phyloP scores from a whole-genome alignment of 768 basidiomycete genomes.

The Auriscalpium microsporum region DNA sequence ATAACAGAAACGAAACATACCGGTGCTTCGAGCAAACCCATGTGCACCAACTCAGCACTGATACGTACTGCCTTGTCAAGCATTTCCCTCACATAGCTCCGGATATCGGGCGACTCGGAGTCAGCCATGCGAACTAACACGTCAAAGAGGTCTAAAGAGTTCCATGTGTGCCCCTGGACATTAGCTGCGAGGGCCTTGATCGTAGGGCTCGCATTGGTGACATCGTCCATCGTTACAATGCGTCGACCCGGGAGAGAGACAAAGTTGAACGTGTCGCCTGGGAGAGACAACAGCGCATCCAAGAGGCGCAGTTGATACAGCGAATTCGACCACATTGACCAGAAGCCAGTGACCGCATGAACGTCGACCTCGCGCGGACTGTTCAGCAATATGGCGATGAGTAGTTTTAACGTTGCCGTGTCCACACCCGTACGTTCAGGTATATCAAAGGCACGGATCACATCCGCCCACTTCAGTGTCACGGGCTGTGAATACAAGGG shows the following conservation, averaged over 20 bases:
- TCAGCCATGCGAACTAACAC: conserved; percentile 76
- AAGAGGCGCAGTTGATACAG: conserved; percentile 80
- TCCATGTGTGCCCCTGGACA: conserved; percentile 92
- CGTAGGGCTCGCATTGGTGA: conserved; percentile 76
- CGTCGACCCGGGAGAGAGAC: conserved; percentile 76
- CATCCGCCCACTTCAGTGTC: conserved; percentile 68
- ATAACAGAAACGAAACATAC: conserved; percentile 38
- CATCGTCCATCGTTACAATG: conserved; percentile 85
- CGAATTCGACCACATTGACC: conserved; percentile 79
- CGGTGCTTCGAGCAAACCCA: conserved; percentile 85
- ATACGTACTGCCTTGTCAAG: conserved; percentile 90
- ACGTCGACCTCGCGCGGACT: conserved; percentile 68
- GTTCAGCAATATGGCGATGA: conserved; percentile 82
- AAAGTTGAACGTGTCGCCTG: conserved; percentile 89
- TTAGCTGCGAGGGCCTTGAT: conserved; percentile 86
- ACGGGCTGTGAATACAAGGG: conserved; percentile 39
- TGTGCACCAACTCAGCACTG: conserved; percentile 88
- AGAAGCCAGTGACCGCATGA: conserved; percentile 80
- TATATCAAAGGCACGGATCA: conserved; percentile 83
- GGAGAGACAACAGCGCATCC: conserved; percentile 80
- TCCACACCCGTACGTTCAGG: conserved; percentile 79
- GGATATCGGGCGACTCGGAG: conserved; percentile 62
- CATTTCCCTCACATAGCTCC: conserved; percentile 78
- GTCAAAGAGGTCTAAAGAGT: conserved; percentile 84
- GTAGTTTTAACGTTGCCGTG: conserved; percentile 79